phyloP scores from a whole-genome alignment of 192 early-diverging fungal genomes.

The Coemansia sp. region DNA sequence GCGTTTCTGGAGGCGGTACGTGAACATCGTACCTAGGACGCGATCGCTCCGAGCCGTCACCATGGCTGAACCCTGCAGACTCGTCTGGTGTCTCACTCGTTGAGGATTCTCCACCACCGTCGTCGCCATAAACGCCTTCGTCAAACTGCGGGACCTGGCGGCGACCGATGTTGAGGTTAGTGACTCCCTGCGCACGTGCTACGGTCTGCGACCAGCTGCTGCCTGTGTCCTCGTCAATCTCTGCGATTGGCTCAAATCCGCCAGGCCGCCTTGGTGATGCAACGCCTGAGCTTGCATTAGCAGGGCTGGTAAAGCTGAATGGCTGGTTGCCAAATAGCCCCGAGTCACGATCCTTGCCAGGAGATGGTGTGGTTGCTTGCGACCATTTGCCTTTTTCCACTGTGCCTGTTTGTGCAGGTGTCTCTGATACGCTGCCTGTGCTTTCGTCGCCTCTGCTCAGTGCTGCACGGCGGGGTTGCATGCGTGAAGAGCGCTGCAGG shows the following conservation, averaged over 20 bases:
- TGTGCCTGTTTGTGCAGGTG: neutral
- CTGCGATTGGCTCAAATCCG: conserved; percentile 46
- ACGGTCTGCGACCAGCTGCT: conserved; percentile 22
- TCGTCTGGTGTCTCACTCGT: conserved; percentile 4
- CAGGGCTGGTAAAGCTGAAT: conserved; percentile 28
- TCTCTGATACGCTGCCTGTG: neutral
- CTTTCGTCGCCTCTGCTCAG: neutral
- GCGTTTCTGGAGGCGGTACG: conserved; percentile 40
- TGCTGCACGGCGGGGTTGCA: conserved; percentile 14
- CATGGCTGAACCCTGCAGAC: neutral
- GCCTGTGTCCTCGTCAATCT: conserved; percentile 24
- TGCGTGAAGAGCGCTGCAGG: conserved; percentile 33
- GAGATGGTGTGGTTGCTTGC: conserved; percentile 30
- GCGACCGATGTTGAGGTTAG: conserved; percentile 2
- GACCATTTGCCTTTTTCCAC: conserved; percentile 30
- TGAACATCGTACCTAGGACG: conserved; percentile 35
- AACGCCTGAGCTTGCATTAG: conserved; percentile 7
- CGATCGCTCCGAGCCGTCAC: neutral
- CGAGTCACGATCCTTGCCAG: conserved; percentile 38
- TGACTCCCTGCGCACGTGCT: conserved; percentile 7
- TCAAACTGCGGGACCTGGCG: neutral
- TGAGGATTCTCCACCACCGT: neutral
- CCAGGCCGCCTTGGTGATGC: conserved; percentile 2
- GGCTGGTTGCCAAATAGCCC: conserved; percentile 43
- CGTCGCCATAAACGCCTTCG: neutral